phyloP scores from a whole-genome alignment of 2,329 filamentous ascomycete genomes.

The Xylaria sp. region DNA sequence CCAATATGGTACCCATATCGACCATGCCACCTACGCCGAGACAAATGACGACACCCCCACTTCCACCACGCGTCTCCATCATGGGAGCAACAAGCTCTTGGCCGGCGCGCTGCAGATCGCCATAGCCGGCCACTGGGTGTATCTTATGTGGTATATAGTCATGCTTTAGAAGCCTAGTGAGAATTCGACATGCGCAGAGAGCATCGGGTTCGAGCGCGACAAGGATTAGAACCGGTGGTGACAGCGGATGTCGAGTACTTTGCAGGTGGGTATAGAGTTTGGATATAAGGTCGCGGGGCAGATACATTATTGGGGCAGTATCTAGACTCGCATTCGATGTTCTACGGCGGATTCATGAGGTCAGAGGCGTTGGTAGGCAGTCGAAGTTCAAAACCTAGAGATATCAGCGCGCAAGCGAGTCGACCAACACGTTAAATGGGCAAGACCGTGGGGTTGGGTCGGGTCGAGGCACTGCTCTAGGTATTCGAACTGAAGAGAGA shows the following conservation, averaged over 20 bases:
- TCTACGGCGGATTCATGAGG: slow-evolving; percentile 50
- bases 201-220: slow-evolving; percentile 95
- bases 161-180: slow-evolving; percentile 92
- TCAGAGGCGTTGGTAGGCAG: slow-evolving; percentile 17
- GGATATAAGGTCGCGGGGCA: slow-evolving; percentile 87
- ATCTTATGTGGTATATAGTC: slow-evolving; percentile 99
- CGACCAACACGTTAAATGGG: slow-evolving; percentile 10
- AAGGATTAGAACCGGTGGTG: slow-evolving; percentile 89
- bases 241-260: slow-evolving; percentile 86
- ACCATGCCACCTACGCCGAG: slow-evolving; percentile 92
- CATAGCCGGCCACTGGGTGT: slow-evolving; percentile 92
- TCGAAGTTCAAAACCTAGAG: neutral
- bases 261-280: slow-evolving; percentile 92
- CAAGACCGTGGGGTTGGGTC: slow-evolving; percentile 3
- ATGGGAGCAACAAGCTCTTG: slow-evolving; percentile 83
- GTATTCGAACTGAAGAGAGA: slow-evolving; percentile 4
- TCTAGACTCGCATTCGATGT: slow-evolving; percentile 49
- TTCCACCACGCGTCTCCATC: slow-evolving; percentile 85
- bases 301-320: slow-evolving; percentile 76
- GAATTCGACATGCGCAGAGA: slow-evolving; percentile 92
- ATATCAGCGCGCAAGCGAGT: neutral
- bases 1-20: slow-evolving; percentile 82
- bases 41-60: slow-evolving; percentile 89
- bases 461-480: neutral
- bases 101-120: slow-evolving; percentile 83